Conservation (phyloP, 2,329 filamentous ascomycete species). For the Trichoderma koningiopsis region DNA sequence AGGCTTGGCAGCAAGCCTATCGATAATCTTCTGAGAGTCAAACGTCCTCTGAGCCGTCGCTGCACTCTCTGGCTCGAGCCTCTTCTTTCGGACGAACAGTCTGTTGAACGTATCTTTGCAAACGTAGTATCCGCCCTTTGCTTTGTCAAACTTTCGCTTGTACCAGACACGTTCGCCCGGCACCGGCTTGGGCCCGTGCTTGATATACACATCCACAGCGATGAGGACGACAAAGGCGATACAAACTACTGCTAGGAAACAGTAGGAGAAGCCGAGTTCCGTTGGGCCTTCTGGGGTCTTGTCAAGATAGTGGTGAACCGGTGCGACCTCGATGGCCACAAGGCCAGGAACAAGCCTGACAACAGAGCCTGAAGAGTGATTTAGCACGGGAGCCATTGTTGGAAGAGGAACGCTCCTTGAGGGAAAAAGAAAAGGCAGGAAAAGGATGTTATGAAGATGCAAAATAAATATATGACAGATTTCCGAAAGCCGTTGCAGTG, state of each 20-base stretch:
- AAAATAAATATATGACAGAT: too few species aligned
- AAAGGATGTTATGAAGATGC: background rate
- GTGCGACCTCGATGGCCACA: background rate
- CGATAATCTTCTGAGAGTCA: background rate
- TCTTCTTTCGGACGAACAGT: background rate
- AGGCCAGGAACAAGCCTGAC: background rate
- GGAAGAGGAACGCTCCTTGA: background rate
- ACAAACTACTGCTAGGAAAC: background rate
- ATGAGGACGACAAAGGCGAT: slow-evolving; percentile 2
- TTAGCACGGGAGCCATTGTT: background rate
- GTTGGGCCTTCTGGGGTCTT: background rate
- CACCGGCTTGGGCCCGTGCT: background rate
- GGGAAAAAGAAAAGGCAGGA: too few species aligned
- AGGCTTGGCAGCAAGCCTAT: slow-evolving; percentile 8
- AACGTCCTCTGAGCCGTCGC: background rate
- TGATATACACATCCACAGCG: slow-evolving; percentile 1
- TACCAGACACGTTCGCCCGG: background rate
- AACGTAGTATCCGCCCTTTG: background rate
- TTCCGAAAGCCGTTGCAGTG: too few species aligned
- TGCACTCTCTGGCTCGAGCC: background rate
- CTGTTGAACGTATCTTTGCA: background rate
- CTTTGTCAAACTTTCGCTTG: background rate
- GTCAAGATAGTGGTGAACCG: background rate
- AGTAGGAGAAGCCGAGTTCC: background rate
- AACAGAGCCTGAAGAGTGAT: background rate